Evolutionary conservation across 805 yeast genomes (phyloP).

Genomic region (Candida stauntonica): DNA sequence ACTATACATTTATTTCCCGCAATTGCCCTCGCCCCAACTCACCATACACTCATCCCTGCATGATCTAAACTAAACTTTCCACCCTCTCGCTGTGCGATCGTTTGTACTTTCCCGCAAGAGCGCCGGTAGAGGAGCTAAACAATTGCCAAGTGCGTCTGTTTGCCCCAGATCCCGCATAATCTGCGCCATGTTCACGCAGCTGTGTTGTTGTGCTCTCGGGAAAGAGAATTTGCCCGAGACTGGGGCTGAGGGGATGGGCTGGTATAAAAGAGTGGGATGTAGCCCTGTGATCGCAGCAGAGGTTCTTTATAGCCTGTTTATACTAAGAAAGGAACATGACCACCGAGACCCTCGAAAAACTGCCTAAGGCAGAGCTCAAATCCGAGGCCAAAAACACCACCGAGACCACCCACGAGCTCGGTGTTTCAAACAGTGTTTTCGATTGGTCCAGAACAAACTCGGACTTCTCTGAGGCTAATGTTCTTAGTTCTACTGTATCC

Average conservation of each 20-base stretch:
- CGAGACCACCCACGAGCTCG: conserved; percentile 9
- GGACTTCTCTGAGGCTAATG: conserved; percentile 7
- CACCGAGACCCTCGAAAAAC: not conserved
- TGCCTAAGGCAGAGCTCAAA: conserved; percentile 1
- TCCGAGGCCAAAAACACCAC: not conserved
- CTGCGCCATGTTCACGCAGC: conserved; percentile 1
- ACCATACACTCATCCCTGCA: too few species aligned
- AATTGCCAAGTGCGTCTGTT: too few species aligned
- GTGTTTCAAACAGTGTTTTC: conserved; percentile 6
- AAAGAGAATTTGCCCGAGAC: too few species aligned
- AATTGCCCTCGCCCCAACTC: too few species aligned
- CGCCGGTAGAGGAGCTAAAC: too few species aligned
- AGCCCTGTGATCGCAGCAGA: not conserved
- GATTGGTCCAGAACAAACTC: conserved; percentile 15
- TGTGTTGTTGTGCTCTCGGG: not conserved
- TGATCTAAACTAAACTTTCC: too few species aligned
- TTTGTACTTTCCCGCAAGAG: too few species aligned
- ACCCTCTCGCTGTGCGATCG: too few species aligned
- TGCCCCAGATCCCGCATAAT: conserved; percentile 1
- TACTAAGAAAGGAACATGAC: not conserved
- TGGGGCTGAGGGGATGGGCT: too few species aligned
- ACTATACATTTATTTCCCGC: too few species aligned
- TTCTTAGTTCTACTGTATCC: conserved; percentile 2
- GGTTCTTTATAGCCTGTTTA: not conserved
- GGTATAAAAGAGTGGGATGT: not conserved